Evolutionary conservation across 2,329 filamentous ascomycete genomes (phyloP).

Genomic region (Colletotrichum lentis): DNA sequence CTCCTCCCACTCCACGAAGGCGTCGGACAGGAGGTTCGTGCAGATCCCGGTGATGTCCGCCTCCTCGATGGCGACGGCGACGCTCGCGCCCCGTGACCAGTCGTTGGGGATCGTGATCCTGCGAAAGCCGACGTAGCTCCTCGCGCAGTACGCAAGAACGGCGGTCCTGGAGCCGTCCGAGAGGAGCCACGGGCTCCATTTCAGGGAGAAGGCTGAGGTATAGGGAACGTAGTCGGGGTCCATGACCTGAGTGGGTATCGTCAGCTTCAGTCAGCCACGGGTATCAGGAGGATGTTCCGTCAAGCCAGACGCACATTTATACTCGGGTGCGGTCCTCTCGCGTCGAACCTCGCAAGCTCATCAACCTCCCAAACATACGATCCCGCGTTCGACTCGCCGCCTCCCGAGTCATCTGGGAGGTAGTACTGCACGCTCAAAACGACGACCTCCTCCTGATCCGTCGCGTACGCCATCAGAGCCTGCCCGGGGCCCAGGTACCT

Average conservation of each 20-base stretch:
- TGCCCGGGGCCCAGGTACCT: constrained; percentile 51
- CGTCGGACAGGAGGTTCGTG: constrained; percentile 58
- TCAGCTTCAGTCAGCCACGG: background rate
- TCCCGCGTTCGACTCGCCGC: constrained; percentile 60
- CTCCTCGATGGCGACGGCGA: constrained; percentile 51
- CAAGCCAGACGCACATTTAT: constrained; percentile 1
- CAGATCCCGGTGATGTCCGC: constrained; percentile 59
- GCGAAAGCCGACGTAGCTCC: constrained; percentile 64
- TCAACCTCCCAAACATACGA: constrained; percentile 59
- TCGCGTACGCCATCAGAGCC: constrained; percentile 61
- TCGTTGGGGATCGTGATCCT: constrained; percentile 53
- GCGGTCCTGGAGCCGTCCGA: constrained; percentile 49
- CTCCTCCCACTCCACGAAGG: constrained; percentile 66
- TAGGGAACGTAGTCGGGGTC: constrained; percentile 61
- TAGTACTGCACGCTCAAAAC: constrained; percentile 59
- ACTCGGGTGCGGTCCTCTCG: constrained; percentile 54
- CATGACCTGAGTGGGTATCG: background rate
- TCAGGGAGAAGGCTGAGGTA: constrained; percentile 60
- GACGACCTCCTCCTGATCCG: constrained; percentile 59
- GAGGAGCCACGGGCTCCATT: constrained; percentile 63
- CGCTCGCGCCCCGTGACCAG: constrained; percentile 49
- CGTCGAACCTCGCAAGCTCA: constrained; percentile 60
- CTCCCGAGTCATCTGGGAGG: constrained; percentile 46
- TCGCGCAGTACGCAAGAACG: constrained; percentile 60
- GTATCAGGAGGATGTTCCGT: no score